Conservation (phyloP, 1,284 basidiomycete species). For the Ustilago sp. region DNA sequence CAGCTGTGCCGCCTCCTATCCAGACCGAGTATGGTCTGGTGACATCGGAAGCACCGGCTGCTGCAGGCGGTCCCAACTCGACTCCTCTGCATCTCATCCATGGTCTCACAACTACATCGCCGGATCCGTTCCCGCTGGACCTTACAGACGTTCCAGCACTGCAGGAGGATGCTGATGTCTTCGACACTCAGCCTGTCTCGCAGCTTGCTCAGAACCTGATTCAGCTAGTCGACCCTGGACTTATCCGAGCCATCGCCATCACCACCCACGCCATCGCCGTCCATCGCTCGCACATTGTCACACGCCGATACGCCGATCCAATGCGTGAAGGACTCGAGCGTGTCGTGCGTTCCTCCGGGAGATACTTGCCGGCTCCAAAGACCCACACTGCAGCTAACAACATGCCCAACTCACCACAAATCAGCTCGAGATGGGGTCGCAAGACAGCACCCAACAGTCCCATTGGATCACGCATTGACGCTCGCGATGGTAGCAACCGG, state of each 20-base stretch:
- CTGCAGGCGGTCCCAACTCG: conserved; percentile 63
- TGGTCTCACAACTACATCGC: conserved; percentile 62
- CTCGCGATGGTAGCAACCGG: conserved; percentile 14
- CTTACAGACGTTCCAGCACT: conserved; percentile 60
- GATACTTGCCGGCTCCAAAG: conserved; percentile 17
- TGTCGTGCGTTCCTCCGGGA: conserved; percentile 50
- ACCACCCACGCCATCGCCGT: conserved; percentile 63
- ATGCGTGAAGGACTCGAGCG: conserved; percentile 60
- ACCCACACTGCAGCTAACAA: neutral
- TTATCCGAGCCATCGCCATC: conserved; percentile 65
- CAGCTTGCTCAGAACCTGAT: conserved; percentile 19
- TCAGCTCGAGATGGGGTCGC: conserved; percentile 39
- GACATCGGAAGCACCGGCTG: conserved; percentile 33
- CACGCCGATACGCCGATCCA: conserved; percentile 65
- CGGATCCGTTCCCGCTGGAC: conserved; percentile 64
- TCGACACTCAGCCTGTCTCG: conserved; percentile 29
- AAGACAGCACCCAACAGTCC: conserved; percentile 53
- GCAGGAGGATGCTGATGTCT: conserved; percentile 39
- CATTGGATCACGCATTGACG: conserved; percentile 17
- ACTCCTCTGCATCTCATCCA: conserved; percentile 67
- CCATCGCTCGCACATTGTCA: conserved; percentile 63
- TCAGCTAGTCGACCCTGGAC: conserved; percentile 58
- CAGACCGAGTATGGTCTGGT: conserved; percentile 50
- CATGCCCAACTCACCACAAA: conserved; percentile 27
- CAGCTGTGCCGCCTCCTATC: conserved; percentile 20